Evolutionary conservation across 192 early-diverging fungal genomes (phyloP).

Genomic region (Coemansia sp.): DNA sequence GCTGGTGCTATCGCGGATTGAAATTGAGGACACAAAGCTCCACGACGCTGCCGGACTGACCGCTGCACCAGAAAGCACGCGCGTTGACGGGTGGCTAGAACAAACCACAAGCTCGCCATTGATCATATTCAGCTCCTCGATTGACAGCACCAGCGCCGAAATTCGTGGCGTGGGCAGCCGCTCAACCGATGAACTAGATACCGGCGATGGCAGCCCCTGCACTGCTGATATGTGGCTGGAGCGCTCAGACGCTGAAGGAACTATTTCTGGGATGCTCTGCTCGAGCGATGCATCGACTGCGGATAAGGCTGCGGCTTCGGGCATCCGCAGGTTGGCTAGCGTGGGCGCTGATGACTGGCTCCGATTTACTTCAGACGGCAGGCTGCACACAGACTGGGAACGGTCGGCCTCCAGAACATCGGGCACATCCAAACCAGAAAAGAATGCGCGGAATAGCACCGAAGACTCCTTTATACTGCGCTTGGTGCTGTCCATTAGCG

Average conservation of each 20-base stretch:
- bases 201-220: not conserved
- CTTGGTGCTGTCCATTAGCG: slow-evolving; percentile 14
- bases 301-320: not conserved
- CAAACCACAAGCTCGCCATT: slow-evolving; percentile 9
- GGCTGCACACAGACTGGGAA: not conserved
- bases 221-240: not conserved
- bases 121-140: slow-evolving; percentile 25
- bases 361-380: not conserved
- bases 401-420: not conserved
- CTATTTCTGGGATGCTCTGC: not conserved
- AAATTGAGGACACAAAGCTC: slow-evolving; percentile 9
- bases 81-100: not conserved
- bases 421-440: slow-evolving; percentile 16
- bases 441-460: slow-evolving; percentile 23
- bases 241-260: not conserved
- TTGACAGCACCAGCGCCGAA: slow-evolving; percentile 21
- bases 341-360: not conserved
- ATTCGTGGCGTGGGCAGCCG: not conserved
- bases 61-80: not conserved
- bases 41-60: slow-evolving; percentile 6
- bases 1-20: slow-evolving; percentile 4
- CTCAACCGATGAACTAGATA: not conserved
- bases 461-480: slow-evolving; percentile 30
- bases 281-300: not conserved
- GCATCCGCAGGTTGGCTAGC: not conserved